Percentiles rank a stretch among this genome's conserved stretches.
These are phyloP conservation scores for Aspergillus pseudotamarii DNA, from an alignment of 2,329 filamentous ascomycete species.

Conservation along the genomic window DNA sequence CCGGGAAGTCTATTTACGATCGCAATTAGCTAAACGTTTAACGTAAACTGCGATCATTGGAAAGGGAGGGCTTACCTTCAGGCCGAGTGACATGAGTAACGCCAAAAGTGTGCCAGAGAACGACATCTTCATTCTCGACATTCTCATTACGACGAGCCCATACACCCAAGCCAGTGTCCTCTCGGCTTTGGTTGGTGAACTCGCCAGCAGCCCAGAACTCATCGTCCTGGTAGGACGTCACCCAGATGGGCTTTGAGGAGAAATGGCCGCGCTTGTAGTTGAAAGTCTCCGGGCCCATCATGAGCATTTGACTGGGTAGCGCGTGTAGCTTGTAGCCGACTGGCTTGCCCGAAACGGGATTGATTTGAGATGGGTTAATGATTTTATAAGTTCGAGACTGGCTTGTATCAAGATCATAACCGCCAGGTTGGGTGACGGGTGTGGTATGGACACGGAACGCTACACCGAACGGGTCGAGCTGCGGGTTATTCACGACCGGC, in stretches of 20 bases:
- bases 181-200: constrained; percentile 51
- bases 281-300: constrained; percentile 48
- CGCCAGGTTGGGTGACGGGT: neutral
- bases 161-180: constrained; percentile 35
- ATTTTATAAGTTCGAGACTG: neutral
- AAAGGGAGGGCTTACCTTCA: neutral
- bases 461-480: neutral
- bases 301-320: constrained; percentile 50
- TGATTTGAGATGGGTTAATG: neutral
- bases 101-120: constrained; percentile 1
- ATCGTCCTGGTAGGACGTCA: constrained; percentile 15
- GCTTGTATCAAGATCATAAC: neutral
- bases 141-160: neutral
- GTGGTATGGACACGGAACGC: neutral
- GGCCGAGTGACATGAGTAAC: neutral
- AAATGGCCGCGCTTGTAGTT: constrained; percentile 25
- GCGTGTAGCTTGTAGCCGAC: constrained; percentile 49
- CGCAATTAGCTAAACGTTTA: neutral
- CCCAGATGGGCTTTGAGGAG: neutral
- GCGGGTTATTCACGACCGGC: neutral
- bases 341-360: constrained; percentile 46
- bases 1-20: neutral
- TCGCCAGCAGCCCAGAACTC: constrained; percentile 54
- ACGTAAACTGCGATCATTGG: neutral
- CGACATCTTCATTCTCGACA: constrained; percentile 23